A percentile compares a stretch with the other conserved stretches of the same genome.
Conservation (phyloP, 2,329 filamentous ascomycete genomes). For the Claviceps arundinis region DNA sequence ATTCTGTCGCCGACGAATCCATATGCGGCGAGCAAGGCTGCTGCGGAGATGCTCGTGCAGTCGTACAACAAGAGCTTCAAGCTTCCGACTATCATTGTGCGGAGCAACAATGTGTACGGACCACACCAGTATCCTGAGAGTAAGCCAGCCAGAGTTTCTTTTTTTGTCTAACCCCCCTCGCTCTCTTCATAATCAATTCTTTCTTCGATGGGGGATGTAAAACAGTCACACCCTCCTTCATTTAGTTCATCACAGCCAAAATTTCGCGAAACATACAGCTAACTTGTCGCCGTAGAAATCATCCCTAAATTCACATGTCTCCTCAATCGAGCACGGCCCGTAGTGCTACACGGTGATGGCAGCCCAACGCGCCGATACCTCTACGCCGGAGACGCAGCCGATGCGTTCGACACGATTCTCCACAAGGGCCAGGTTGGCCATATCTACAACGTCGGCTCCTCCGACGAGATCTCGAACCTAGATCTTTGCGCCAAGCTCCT, state of each 20-base stretch:
- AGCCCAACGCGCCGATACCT: conserved; percentile 63
- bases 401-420: conserved; percentile 73
- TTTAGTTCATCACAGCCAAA: too few relatives aligned
- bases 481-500: conserved; percentile 54
- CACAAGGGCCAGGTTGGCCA: conserved; percentile 63
- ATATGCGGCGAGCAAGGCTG: conserved; percentile 68
- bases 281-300: conserved; percentile 44
- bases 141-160: conserved; percentile 26
- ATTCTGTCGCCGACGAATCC: conserved; percentile 70
- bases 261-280: neutral
- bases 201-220: too few relatives aligned
- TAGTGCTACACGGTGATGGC: conserved; percentile 66
- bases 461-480: conserved; percentile 64
- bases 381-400: conserved; percentile 65
- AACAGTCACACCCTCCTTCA: too few relatives aligned
- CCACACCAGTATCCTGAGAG: conserved; percentile 77
- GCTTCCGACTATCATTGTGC: conserved; percentile 64
- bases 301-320: conserved; percentile 72
- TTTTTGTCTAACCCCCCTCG: neutral
- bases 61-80: conserved; percentile 79
- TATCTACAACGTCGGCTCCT: conserved; percentile 71
- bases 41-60: conserved; percentile 74
- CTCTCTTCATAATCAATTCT: too few relatives aligned
- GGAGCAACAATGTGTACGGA: conserved; percentile 77
- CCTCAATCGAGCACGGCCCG: conserved; percentile 49